Conservation (phyloP, 257 asterid species). For the Nicotiana sylvestris region DNA sequence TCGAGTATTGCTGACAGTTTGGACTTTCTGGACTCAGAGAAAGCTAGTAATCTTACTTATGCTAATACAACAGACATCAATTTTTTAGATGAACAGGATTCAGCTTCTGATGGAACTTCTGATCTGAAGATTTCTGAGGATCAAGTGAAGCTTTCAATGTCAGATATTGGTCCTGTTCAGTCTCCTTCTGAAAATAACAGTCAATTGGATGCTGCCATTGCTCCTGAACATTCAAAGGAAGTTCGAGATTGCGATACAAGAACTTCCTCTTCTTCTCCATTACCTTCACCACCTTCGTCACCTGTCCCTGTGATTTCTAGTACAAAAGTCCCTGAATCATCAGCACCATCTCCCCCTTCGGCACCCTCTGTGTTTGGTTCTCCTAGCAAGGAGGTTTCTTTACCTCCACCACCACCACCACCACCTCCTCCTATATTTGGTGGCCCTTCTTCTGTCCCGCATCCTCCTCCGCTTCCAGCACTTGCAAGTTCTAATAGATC, state of each 20-base stretch:
- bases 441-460: conserved; percentile 8
- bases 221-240: conserved; percentile 27
- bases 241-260: conserved; percentile 24
- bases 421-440: conserved; percentile 10
- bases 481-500: conserved; percentile 15
- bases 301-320: conserved; percentile 24
- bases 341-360: conserved; percentile 14
- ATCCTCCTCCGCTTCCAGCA: conserved; percentile 5
- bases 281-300: conserved; percentile 20
- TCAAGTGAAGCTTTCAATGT: conserved; percentile 31
- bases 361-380: conserved; percentile 11
- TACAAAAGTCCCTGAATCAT: conserved; percentile 19
- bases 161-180: conserved; percentile 28
- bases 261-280: conserved; percentile 27
- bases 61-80: conserved; percentile 47
- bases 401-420: conserved; percentile 19
- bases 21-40: conserved; percentile 82
- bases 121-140: conserved; percentile 43
- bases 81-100: conserved; percentile 64
- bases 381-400: conserved; percentile 13
- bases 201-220: conserved; percentile 33
- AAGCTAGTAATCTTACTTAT: conserved; percentile 28
- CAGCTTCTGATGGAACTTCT: conserved; percentile 52
- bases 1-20: conserved; percentile 89
- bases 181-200: conserved; percentile 29